Conservation (phyloP, 2,329 filamentous ascomycete species). For the Fusarium denticulatum region DNA sequence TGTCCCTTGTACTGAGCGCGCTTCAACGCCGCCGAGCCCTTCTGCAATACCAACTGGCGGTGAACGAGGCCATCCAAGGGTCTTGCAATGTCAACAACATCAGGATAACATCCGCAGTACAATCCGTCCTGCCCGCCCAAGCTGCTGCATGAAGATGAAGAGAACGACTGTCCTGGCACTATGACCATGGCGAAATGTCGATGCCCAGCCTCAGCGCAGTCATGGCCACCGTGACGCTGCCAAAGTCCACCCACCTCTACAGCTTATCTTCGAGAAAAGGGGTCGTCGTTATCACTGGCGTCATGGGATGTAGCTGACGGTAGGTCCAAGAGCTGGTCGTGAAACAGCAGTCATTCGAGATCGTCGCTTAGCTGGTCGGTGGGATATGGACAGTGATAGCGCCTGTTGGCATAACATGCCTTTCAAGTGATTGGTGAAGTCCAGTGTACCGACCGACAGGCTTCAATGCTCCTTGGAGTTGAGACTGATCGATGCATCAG, state of each 20-base stretch:
- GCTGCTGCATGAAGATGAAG: neutral
- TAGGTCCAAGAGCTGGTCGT: neutral
- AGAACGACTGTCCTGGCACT: neutral
- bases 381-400: rapidly evolving
- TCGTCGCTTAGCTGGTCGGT: neutral
- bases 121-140: neutral
- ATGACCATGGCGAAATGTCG: neutral
- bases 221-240: neutral
- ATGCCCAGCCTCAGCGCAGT: neutral
- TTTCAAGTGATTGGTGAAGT: neutral
- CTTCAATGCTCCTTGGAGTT: neutral
- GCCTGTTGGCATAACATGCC: rapidly evolving
- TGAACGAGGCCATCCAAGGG: neutral
- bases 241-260: neutral
- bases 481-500: rapidly evolving
- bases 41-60: rapidly evolving
- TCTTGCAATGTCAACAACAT: rapidly evolving
- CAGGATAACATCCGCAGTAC: rapidly evolving
- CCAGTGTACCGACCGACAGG: rapidly evolving
- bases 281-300: neutral
- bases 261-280: neutral
- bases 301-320: neutral
- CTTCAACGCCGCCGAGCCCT: neutral
- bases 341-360: too few species aligned
- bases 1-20: neutral